A percentile compares a stretch with the other conserved stretches of the same genome.
These are phyloP conservation scores for Arabis alpina DNA, from an alignment of 345 rosid genomes.

Conservation along the genomic window DNA sequence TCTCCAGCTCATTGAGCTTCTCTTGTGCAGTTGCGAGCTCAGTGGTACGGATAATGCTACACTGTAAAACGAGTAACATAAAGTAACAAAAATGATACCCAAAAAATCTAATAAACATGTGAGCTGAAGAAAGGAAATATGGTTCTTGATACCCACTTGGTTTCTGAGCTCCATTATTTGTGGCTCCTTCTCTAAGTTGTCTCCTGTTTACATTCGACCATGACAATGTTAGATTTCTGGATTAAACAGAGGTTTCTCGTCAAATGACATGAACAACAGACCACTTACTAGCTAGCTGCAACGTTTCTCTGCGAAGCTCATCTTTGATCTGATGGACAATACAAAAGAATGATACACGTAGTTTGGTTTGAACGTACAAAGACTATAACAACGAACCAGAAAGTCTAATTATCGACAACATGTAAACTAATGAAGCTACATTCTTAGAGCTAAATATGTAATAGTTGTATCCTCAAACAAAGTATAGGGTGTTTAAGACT, in stretches of 20 bases:
- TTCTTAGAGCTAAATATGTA: not conserved
- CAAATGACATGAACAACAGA: conserved; percentile 1
- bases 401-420: not conserved
- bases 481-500: conserved; percentile 33
- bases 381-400: not conserved
- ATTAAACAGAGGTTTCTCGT: not conserved
- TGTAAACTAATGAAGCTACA: conserved; percentile 9
- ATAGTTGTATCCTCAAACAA: conserved; percentile 14
- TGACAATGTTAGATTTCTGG: not conserved
- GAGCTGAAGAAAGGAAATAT: conserved; percentile 10
- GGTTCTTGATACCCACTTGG: conserved; percentile 52
- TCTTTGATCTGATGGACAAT: conserved; percentile 68
- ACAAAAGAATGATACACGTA: conserved; percentile 4
- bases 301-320: conserved; percentile 85
- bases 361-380: not conserved
- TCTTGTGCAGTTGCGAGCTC: conserved; percentile 91
- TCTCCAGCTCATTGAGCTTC: conserved; percentile 78
- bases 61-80: conserved; percentile 49
- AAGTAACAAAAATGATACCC: conserved; percentile 12
- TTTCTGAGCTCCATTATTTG: conserved; percentile 80
- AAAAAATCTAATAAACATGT: conserved; percentile 4
- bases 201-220: conserved; percentile 52
- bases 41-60: conserved; percentile 86
- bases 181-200: conserved; percentile 85
- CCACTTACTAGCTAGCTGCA: conserved; percentile 88